A percentile compares a stretch with the other conserved stretches of the same genome.
These are phyloP conservation scores for Solanum pimpinellifolium DNA, from an alignment of 257 asterid species.

Conservation along the genomic window DNA sequence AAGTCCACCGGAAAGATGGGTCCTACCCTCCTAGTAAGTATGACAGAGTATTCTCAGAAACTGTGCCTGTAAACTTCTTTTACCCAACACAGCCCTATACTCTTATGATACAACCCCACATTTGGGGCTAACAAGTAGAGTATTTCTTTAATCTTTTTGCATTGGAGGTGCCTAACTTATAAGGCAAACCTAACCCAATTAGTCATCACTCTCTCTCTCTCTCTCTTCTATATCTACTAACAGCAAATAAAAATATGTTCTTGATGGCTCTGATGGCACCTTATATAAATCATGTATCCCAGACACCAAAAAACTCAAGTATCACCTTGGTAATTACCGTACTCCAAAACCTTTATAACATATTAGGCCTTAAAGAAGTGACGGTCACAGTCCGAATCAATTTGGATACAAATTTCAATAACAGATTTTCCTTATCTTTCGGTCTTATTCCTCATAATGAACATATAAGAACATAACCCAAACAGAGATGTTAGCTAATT, in stretches of 20 bases:
- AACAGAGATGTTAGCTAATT: background rate
- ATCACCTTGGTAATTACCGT: background rate
- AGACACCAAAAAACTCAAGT: background rate
- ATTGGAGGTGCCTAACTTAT: background rate
- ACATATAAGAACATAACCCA: background rate
- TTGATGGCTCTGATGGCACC: background rate
- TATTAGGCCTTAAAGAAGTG: background rate
- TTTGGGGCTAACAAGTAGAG: background rate
- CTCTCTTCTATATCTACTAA: background rate
- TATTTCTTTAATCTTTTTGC: background rate
- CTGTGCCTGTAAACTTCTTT: background rate
- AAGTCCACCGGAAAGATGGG: background rate
- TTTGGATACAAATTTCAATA: background rate
- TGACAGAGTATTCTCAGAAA: background rate
- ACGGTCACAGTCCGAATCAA: background rate
- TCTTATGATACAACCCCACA: background rate
- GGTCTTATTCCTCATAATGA: background rate
- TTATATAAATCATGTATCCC: background rate
- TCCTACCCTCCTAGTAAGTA: background rate
- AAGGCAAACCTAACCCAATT: background rate
- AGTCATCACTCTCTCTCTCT: background rate
- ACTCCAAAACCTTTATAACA: background rate
- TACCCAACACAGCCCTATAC: background rate
- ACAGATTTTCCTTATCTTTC: background rate
- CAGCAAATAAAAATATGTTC: background rate